phyloP scores from a whole-genome alignment of 176 grass and related monocot genomes.

The Hordeum marinum region DNA sequence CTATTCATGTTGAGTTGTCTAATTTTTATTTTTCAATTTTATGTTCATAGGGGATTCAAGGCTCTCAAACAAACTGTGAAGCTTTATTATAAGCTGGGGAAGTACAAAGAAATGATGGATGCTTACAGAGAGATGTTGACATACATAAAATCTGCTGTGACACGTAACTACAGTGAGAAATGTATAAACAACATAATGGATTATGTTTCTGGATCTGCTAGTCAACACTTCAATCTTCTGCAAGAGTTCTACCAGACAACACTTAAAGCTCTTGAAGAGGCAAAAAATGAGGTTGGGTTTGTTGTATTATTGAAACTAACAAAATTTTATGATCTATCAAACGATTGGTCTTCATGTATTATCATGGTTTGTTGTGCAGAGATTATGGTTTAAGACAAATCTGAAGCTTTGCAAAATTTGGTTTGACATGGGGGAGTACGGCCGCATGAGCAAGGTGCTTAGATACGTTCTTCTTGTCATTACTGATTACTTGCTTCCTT shows the following conservation, averaged over 20 bases:
- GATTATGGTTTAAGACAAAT: slow-evolving; percentile 99
- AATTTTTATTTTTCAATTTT: background rate
- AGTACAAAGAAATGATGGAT: slow-evolving; percentile 97
- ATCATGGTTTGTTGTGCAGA: slow-evolving; percentile 43
- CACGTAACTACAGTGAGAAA: slow-evolving; percentile 98
- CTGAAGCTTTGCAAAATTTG: slow-evolving; percentile 99
- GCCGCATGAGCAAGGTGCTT: slow-evolving; percentile 93
- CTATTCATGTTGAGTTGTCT: background rate
- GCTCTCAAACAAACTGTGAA: slow-evolving; percentile 98
- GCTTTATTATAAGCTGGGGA: slow-evolving; percentile 89
- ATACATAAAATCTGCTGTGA: slow-evolving; percentile 97
- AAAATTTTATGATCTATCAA: background rate
- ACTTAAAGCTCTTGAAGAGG: slow-evolving; percentile 91
- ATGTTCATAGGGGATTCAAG: slow-evolving; percentile 81
- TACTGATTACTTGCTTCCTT: background rate
- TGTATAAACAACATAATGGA: slow-evolving; percentile 99
- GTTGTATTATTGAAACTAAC: background rate
- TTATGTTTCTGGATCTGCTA: slow-evolving; percentile 96
- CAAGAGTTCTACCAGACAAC: slow-evolving; percentile 99
- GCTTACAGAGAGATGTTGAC: slow-evolving; percentile 95
- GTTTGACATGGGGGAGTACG: slow-evolving; percentile 97
- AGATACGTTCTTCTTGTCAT: slow-evolving; percentile 3
- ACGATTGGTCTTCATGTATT: slow-evolving; percentile 1
- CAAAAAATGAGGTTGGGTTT: slow-evolving; percentile 80
- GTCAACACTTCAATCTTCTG: slow-evolving; percentile 88